A percentile compares a stretch with the other conserved stretches of the same genome.
Conservation (phyloP, 2,329 filamentous ascomycete species). For the Talaromyces sp. region DNA sequence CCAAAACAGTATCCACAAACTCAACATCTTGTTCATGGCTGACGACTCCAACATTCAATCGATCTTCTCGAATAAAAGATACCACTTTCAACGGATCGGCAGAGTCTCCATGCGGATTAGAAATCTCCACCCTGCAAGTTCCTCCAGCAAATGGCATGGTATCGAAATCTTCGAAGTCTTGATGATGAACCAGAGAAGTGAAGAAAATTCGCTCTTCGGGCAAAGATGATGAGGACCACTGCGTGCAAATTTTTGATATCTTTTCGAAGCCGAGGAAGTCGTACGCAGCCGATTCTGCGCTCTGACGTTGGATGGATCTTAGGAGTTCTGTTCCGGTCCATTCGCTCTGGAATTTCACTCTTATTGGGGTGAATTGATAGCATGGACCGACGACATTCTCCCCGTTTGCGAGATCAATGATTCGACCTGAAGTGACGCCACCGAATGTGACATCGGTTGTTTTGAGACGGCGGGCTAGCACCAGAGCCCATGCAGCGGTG, state of each 20-base stretch:
- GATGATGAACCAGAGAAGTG: constrained; percentile 56
- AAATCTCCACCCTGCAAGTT: constrained; percentile 52
- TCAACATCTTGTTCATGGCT: constrained; percentile 48
- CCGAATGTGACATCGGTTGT: constrained; percentile 77
- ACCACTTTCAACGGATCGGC: constrained; percentile 33
- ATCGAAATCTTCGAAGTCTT: constrained; percentile 62
- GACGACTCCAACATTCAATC: constrained; percentile 59
- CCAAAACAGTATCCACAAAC: constrained; percentile 52
- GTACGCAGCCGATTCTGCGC: constrained; percentile 50
- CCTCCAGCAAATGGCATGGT: constrained; percentile 37
- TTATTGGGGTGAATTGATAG: constrained; percentile 49
- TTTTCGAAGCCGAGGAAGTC: constrained; percentile 53
- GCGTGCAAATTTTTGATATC: constrained; percentile 48
- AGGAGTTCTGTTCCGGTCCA: constrained; percentile 53
- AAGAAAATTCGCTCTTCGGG: constrained; percentile 43
- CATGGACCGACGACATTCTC: constrained; percentile 57
- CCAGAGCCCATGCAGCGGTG: constrained; percentile 66
- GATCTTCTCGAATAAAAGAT: constrained; percentile 54
- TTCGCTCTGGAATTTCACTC: constrained; percentile 50
- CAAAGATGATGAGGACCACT: constrained; percentile 35
- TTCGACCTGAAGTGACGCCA: constrained; percentile 76
- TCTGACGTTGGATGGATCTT: constrained; percentile 51
- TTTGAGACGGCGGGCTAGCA: constrained; percentile 61
- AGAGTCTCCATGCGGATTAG: constrained; percentile 56
- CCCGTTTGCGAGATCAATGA: constrained; percentile 58